These are phyloP conservation scores for Cryptococcus deneoformans DNA, from an alignment of 1,284 basidiomycete species.

Conservation along the genomic window DNA sequence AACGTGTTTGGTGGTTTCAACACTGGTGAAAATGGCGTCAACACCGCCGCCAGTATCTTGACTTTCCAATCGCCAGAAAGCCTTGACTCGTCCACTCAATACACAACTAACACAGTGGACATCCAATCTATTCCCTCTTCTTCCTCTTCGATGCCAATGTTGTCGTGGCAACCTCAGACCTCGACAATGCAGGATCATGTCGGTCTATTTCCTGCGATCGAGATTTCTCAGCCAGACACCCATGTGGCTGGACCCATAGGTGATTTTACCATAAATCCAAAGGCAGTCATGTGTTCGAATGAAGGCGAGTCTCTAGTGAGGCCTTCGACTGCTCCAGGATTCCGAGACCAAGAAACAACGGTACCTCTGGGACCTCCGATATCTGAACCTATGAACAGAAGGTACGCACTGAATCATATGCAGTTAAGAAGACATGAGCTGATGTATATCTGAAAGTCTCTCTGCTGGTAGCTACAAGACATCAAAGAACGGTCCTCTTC, in stretches of 20 bases:
- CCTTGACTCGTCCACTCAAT: constrained; percentile 9
- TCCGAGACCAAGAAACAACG: constrained; percentile 20
- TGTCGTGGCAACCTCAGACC: constrained; percentile 2
- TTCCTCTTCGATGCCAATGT: neutral
- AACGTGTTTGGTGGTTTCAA: constrained; percentile 25
- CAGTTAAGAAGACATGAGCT: neutral
- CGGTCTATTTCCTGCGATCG: constrained; percentile 9
- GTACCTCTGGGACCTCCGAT: constrained; percentile 31
- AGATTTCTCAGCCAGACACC: constrained; percentile 1
- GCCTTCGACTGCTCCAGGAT: constrained; percentile 29
- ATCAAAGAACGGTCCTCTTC: constrained; percentile 25
- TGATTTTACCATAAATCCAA: constrained; percentile 25
- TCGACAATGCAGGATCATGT: constrained; percentile 22
- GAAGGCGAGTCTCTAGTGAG: constrained; percentile 39
- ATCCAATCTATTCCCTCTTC: neutral
- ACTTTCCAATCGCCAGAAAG: neutral
- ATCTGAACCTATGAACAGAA: constrained; percentile 29
- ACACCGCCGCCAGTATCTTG: too few species aligned
- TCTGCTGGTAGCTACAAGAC: constrained; percentile 25
- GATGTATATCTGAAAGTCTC: constrained; percentile 14
- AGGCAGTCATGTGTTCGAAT: constrained; percentile 21
- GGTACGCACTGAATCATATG: constrained; percentile 11
- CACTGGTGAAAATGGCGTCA: too few species aligned
- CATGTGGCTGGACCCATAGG: neutral
- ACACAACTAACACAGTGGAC: neutral